Evolutionary conservation across 768 basidiomycete species (phyloP), one percentile per base, ranked within the genome.

Genomic region (Megacollybia marginata): DNA sequence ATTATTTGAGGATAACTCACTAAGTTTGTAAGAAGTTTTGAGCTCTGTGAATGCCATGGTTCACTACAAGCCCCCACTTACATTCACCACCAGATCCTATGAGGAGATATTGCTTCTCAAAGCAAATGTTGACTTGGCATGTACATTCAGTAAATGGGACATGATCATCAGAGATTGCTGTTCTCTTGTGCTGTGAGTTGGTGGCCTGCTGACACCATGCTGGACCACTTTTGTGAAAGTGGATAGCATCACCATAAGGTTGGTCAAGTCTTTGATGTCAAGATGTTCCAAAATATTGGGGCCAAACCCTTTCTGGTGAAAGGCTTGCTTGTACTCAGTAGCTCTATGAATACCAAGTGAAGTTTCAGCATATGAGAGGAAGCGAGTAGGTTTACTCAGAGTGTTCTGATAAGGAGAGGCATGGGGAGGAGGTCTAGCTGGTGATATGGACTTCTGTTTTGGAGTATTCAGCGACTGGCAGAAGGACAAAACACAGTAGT

Each of bases 171-270:
- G 23, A 28, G 2, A 6, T 28, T 28, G 23, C 23, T 28, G 23
- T 28, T 28, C 23, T 28, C 23, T 28, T 28, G 23, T 6, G 6
- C 23, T 28, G 2, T 6, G 6, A 28, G 23, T 28, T 28, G 4
- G 6, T 28, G 23, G 46, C n/a, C 9, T 36, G 47, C 59, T 67
- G 28, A 33, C 52, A 19, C 54, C 52, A 9, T 68, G 64, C 49
- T 54, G 46, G 0, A 48, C 53, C 6, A 65, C 66, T 9, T 63
- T 68, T 1, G 53, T 55, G 9, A 60, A 66, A 34, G 64, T 66
- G 1, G 56, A 66, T 19, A 18, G 33, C 46, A 34, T 47, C 46
- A 10, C 46, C 46, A 11, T 33, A 13, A 13, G 9, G 10, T 38
- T 44, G 52, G 5, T 35, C 33, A 47, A 19, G 10, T 13, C 46